phyloP scores from a whole-genome alignment of 306 rosid genomes.

The Cucurbita maxima region DNA sequence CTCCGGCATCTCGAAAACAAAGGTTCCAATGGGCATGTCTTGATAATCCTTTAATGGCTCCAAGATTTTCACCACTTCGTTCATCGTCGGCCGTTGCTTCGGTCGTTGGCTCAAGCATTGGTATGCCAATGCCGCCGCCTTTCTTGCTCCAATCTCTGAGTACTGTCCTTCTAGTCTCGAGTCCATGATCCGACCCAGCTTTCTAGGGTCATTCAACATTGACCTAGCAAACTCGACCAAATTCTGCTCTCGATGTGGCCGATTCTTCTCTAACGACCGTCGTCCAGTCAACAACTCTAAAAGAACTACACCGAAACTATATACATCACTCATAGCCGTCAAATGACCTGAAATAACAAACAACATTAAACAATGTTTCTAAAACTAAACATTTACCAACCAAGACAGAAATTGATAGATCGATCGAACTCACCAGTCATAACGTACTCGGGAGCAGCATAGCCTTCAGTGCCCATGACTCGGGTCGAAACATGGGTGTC shows the following conservation, averaged over 20 bases:
- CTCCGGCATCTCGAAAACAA: constrained; percentile 60
- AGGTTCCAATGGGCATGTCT: constrained; percentile 51
- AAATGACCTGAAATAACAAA: constrained; percentile 42
- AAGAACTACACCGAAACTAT: constrained; percentile 80
- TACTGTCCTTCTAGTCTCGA: constrained; percentile 72
- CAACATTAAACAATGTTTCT: background rate
- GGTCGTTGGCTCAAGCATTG: constrained; percentile 85
- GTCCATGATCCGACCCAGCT: constrained; percentile 54
- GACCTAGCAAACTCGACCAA: constrained; percentile 83
- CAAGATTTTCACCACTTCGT: constrained; percentile 45
- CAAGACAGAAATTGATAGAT: too few species aligned
- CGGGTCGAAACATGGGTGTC: constrained; percentile 93
- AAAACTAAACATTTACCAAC: too few species aligned
- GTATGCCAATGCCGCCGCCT: constrained; percentile 83
- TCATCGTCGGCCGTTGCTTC: constrained; percentile 60
- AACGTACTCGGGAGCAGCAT: constrained; percentile 87
- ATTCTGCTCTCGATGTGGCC: constrained; percentile 61
- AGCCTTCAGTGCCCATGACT: constrained; percentile 95
- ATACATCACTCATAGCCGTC: constrained; percentile 89
- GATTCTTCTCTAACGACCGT: constrained; percentile 55
- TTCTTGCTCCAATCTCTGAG: constrained; percentile 64
- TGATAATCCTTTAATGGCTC: constrained; percentile 64
- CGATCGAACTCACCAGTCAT: constrained; percentile 57
- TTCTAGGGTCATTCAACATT: constrained; percentile 39
- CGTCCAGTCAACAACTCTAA: constrained; percentile 71